Evolutionary conservation across 164 flowering plant species (phyloP).

Genomic region (Pachysandra terminalis): DNA sequence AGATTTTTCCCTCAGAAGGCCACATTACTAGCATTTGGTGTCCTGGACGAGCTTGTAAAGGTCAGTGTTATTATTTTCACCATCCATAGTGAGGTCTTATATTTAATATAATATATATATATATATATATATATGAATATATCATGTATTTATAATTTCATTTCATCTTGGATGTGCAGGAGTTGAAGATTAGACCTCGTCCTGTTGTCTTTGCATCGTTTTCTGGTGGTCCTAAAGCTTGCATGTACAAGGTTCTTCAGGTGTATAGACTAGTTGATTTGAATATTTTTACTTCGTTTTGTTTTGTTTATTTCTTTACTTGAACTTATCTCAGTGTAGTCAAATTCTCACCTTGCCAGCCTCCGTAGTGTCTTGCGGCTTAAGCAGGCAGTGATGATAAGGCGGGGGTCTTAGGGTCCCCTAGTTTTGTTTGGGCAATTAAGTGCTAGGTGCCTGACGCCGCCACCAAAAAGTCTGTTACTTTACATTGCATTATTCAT

Average conservation of each 20-base stretch:
- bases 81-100: not conserved
- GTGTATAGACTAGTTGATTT: slow-evolving; percentile 26
- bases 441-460: too few species aligned
- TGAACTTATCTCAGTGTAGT: not conserved
- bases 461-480: too few species aligned
- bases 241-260: slow-evolving; percentile 95
- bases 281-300: not conserved
- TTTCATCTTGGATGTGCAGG: slow-evolving; percentile 38
- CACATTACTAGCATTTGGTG: slow-evolving; percentile 49
- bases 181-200: slow-evolving; percentile 59
- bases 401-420: too few species aligned
- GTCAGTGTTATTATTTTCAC: slow-evolving; percentile 32
- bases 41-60: slow-evolving; percentile 68
- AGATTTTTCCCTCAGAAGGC: slow-evolving; percentile 93
- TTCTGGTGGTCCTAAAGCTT: slow-evolving; percentile 94
- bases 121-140: too few species aligned
- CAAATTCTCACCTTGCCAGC: not conserved
- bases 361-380: too few species aligned
- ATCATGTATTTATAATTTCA: not conserved
- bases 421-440: too few species aligned
- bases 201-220: slow-evolving; percentile 88
- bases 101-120: not conserved
- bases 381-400: too few species aligned
- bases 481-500: too few species aligned
- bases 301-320: too few species aligned